Evolutionary conservation across 352 stramenopile species (phyloP), one percentile per base, ranked within the genome.

Genomic region (Globisporangium acanthophoron): DNA sequence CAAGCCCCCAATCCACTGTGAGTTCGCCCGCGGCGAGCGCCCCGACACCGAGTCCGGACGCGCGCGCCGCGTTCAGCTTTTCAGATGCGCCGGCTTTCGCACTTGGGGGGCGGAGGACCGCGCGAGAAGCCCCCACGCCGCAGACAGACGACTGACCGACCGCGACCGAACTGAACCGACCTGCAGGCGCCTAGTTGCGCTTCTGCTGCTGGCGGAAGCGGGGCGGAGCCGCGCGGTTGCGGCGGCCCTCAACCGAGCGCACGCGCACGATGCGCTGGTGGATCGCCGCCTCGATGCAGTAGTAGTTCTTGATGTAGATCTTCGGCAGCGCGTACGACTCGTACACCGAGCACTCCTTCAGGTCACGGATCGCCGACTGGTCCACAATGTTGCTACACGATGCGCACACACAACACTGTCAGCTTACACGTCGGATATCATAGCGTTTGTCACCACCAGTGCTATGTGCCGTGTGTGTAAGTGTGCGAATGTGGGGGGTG

Each of bases 301-400:
- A 99, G 81, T 99, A 99, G 93, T 99, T 98, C 96, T 99, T 99
- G 73, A 99, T 97, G 91, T 99, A 99, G 66, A 99, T 96, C 90
- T 99, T 99, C 65, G 97, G 97, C 64, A 99, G 82, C 62, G 95
- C 89, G 85, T 99, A 99, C 76, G 98, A 97, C 80, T 98, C 95
- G 87, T 99, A 99, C 58, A 98, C 96, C 27, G 90, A 98, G 41
- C 96, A 91, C 71, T 99, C 97, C 79, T 98, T 98, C 73, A 99
- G 94, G 83, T 99, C 96, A 93, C 97, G 88, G 62, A 99, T 92
- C 53, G 96, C 98, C 66, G 96, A 99, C 58, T 98, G 96, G 86
- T 99, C 97, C 55, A 99, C 96, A 64, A 99, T 99, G 87, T 99
- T 99, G 54, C 96, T 97, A 18, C 40, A 46, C 18, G 16, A 46